A percentile compares a stretch with the other conserved stretches of the same genome.
These are phyloP conservation scores for Gossypium bickii DNA, from an alignment of 345 rosid species.

Conservation along the genomic window DNA sequence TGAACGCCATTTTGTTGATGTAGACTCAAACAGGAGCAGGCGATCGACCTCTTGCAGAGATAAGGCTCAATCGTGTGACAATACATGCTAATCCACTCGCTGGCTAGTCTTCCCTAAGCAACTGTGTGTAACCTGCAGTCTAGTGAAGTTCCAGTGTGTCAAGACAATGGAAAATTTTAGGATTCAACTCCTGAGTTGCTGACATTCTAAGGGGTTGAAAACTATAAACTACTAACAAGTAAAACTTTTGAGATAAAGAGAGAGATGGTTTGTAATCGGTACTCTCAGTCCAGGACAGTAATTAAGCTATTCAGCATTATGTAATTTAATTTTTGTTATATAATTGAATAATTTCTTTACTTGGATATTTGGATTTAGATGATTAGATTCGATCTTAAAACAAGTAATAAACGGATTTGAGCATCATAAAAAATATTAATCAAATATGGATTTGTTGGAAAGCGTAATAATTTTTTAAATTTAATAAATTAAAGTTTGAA, in stretches of 20 bases:
- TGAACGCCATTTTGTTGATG: slow-evolving; percentile 14
- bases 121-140: neutral
- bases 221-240: too few species aligned
- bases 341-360: neutral
- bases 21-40: slow-evolving; percentile 91
- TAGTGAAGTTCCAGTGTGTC: neutral
- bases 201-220: neutral
- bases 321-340: neutral
- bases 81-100: slow-evolving; percentile 98
- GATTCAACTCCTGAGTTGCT: neutral
- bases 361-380: neutral
- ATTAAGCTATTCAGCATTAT: neutral
- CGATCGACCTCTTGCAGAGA: slow-evolving; percentile 95
- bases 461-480: too few species aligned
- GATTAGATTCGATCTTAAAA: too few species aligned
- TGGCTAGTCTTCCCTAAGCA: slow-evolving; percentile 35
- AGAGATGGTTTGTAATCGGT: neutral
- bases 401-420: too few species aligned
- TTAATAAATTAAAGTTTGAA: too few species aligned
- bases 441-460: too few species aligned
- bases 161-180: slow-evolving; percentile 2
- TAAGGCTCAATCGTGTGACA: slow-evolving; percentile 87
- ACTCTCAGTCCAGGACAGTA: neutral
- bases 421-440: too few species aligned
- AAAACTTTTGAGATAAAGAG: neutral